Percentiles rank a stretch among this genome's conserved stretches.
Evolutionary conservation across 139 green algal species (phyloP).

Genomic region (Coelastrella sp.): DNA sequence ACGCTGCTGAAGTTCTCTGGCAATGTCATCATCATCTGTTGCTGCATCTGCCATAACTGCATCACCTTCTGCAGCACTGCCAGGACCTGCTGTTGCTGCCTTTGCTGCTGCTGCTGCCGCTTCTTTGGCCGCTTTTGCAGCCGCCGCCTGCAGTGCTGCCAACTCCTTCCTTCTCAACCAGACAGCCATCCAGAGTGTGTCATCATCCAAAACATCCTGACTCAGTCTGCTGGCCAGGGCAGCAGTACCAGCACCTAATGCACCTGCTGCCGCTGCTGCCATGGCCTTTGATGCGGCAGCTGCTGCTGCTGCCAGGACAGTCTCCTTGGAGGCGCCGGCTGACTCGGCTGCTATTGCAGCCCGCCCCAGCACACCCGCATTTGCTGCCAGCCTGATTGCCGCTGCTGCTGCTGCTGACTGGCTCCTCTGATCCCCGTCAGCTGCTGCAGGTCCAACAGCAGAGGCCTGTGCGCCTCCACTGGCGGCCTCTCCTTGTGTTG

Average conservation of each 20-base stretch:
- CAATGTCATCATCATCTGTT: not conserved
- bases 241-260: not conserved
- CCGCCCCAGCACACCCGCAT: not conserved
- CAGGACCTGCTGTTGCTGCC: not conserved
- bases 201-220: constrained; percentile 9
- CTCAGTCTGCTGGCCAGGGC: not conserved
- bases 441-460: not conserved
- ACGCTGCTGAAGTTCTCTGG: constrained; percentile 2
- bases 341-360: not conserved
- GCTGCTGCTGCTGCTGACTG: constrained; percentile 2
- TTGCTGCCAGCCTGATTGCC: not conserved
- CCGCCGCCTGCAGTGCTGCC: not conserved
- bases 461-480: no score
- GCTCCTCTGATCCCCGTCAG: not conserved
- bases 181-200: constrained; percentile 33
- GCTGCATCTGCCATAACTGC: not conserved
- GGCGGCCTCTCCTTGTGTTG: not conserved
- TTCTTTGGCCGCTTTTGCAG: constrained; percentile 5
- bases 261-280: constrained; percentile 9
- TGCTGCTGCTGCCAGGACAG: not conserved
- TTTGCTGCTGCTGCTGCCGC: not conserved
- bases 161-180: constrained; percentile 35
- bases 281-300: not conserved
- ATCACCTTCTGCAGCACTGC: not conserved
- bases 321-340: not conserved